These are phyloP conservation scores for Leccinum griseonigrum DNA, from an alignment of 1,284 basidiomycete species.

Conservation along the genomic window DNA sequence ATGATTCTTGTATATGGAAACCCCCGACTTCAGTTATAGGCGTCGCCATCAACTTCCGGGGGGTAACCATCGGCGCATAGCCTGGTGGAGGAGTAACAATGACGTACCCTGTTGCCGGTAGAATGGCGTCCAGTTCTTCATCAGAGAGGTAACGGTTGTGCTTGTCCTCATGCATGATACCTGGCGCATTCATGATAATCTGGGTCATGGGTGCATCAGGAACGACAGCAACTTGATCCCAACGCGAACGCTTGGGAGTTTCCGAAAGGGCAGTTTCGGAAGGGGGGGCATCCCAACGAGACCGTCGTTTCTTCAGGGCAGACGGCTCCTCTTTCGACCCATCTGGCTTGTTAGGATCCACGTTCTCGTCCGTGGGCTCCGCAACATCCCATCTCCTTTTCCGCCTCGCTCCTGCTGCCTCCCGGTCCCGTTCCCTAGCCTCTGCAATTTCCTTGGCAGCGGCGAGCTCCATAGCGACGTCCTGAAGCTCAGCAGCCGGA, in stretches of 20 bases:
- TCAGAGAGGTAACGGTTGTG: constrained; percentile 94
- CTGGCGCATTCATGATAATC: constrained; percentile 85
- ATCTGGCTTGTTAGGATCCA: constrained; percentile 56
- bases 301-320: constrained; percentile 86
- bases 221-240: constrained; percentile 87
- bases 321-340: constrained; percentile 59
- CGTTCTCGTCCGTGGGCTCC: constrained; percentile 59
- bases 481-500: constrained; percentile 71
- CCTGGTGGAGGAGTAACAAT: constrained; percentile 94
- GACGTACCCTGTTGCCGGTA: constrained; percentile 85
- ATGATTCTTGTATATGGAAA: constrained; percentile 96
- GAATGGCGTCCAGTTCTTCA: constrained; percentile 90
- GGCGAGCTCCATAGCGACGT: constrained; percentile 64
- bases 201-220: constrained; percentile 62
- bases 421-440: constrained; percentile 33
- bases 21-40: constrained; percentile 75
- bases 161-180: constrained; percentile 85
- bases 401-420: constrained; percentile 56
- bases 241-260: constrained; percentile 83
- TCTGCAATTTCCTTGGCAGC: constrained; percentile 51
- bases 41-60: constrained; percentile 76
- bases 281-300: constrained; percentile 92
- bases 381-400: constrained; percentile 88
- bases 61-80: constrained; percentile 82
- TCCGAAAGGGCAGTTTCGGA: constrained; percentile 57